These are phyloP conservation scores for Xylariaceae sp. DNA, from an alignment of 2,329 filamentous ascomycete genomes.

Conservation along the genomic window DNA sequence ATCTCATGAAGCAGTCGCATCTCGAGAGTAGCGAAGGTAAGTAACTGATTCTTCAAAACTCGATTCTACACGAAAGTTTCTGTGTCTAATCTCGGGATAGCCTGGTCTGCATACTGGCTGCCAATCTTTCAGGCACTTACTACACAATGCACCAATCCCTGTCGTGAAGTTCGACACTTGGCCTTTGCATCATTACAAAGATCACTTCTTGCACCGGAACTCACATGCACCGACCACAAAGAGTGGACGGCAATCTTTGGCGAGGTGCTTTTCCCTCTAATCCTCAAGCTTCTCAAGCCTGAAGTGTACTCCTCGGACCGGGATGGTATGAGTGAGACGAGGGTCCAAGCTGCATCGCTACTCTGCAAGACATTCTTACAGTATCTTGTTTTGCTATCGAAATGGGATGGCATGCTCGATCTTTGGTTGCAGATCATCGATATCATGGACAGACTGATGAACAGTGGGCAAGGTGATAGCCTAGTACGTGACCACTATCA, in stretches of 20 bases:
- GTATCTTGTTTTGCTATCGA: slow-evolving; percentile 79
- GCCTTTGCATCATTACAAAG: slow-evolving; percentile 84
- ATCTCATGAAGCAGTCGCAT: slow-evolving; percentile 88
- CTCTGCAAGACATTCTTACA: slow-evolving; percentile 95
- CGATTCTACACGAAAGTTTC: neutral
- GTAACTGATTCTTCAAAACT: slow-evolving; percentile 13
- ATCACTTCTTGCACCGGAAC: slow-evolving; percentile 77
- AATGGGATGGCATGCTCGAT: slow-evolving; percentile 86
- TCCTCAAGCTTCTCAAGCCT: slow-evolving; percentile 82
- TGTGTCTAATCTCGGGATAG: slow-evolving; percentile 45
- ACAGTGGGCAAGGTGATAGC: slow-evolving; percentile 87
- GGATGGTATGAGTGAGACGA: slow-evolving; percentile 90
- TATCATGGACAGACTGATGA: slow-evolving; percentile 94
- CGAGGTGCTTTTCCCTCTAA: slow-evolving; percentile 89
- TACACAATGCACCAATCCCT: slow-evolving; percentile 89
- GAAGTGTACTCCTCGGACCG: slow-evolving; percentile 92
- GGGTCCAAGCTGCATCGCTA: slow-evolving; percentile 85
- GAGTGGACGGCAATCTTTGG: slow-evolving; percentile 96
- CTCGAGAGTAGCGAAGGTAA: slow-evolving; percentile 80
- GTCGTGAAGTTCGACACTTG: slow-evolving; percentile 85
- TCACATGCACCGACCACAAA: slow-evolving; percentile 78
- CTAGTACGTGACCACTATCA: slow-evolving; percentile 57
- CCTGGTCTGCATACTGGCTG: slow-evolving; percentile 97
- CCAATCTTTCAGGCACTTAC: slow-evolving; percentile 89
- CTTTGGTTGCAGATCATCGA: slow-evolving; percentile 91